Percentiles rank a stretch among this genome's conserved stretches.
Conservation (phyloP, 2,329 filamentous ascomycete species). For the Biscogniauxia mediterranea region DNA sequence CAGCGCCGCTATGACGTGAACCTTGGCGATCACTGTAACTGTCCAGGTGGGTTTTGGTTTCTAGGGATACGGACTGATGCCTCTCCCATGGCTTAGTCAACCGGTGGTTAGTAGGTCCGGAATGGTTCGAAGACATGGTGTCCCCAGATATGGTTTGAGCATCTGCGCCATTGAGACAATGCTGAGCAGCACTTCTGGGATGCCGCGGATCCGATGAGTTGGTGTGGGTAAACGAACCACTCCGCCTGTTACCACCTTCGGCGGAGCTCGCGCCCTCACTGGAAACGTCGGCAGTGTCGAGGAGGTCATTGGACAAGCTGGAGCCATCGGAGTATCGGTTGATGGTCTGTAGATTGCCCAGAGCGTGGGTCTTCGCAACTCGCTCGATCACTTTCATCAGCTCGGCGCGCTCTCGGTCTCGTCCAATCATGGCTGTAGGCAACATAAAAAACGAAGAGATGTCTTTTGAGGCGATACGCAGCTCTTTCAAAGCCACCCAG, state of each 20-base stretch:
- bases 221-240: constrained; percentile 49
- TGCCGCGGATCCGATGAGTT: constrained; percentile 41
- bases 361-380: constrained; percentile 64
- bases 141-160: constrained; percentile 36
- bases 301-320: constrained; percentile 49
- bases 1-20: constrained; percentile 42
- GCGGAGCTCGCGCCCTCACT: constrained; percentile 60
- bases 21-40: constrained; percentile 42
- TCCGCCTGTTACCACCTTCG: constrained; percentile 49
- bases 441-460: constrained; percentile 91
- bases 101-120: constrained; percentile 36
- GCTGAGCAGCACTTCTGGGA: constrained; percentile 39
- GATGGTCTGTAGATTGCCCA: constrained; percentile 41
- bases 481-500: constrained; percentile 65
- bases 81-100: constrained; percentile 50
- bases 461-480: constrained; percentile 78
- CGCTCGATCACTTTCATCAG: constrained; percentile 75
- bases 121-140: constrained; percentile 47
- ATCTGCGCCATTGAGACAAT: constrained; percentile 34
- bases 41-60: constrained; percentile 47
- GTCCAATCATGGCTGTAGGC: constrained; percentile 77
- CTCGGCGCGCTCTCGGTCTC: constrained; percentile 67
- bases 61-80: constrained; percentile 50
- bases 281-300: constrained; percentile 51
- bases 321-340: constrained; percentile 54